These are phyloP conservation scores for Oryza glaberrima DNA, from an alignment of 176 grass and related monocot species.

Conservation along the genomic window DNA sequence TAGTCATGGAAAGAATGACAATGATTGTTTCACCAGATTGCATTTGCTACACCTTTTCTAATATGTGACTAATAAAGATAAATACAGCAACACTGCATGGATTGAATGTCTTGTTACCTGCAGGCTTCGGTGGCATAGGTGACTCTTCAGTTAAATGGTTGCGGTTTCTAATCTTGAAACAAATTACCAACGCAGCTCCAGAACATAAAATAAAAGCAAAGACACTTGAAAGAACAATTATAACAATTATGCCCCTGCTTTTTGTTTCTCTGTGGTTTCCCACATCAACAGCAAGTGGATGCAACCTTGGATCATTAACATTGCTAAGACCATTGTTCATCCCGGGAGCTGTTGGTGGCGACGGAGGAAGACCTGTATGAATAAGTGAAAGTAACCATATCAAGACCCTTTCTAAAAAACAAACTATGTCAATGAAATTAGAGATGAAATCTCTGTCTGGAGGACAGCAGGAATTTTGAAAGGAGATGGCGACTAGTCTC, in stretches of 20 bases:
- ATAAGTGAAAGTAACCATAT: slow-evolving; percentile 28
- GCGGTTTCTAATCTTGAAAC: slow-evolving; percentile 64
- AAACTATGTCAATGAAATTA: neutral
- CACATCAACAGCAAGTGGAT: slow-evolving; percentile 74
- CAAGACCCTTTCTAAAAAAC: slow-evolving; percentile 2
- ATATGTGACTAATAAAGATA: slow-evolving; percentile 7
- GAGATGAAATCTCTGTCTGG: no score
- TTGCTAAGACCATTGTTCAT: slow-evolving; percentile 64
- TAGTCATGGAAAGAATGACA: slow-evolving; percentile 26
- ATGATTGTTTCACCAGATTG: slow-evolving; percentile 19
- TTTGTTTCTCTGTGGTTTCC: slow-evolving; percentile 65
- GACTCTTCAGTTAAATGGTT: slow-evolving; percentile 51
- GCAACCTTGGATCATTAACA: slow-evolving; percentile 49
- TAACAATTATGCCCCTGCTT: slow-evolving; percentile 58
- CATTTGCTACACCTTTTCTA: slow-evolving; percentile 15
- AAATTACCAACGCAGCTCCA: slow-evolving; percentile 66
- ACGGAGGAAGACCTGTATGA: slow-evolving; percentile 77
- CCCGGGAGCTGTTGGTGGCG: slow-evolving; percentile 61
- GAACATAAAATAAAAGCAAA: slow-evolving; percentile 74
- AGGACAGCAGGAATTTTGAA: no score
- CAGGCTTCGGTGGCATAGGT: slow-evolving; percentile 52
- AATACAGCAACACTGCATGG: slow-evolving; percentile 16
- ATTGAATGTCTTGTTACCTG: slow-evolving; percentile 62
- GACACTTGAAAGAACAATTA: slow-evolving; percentile 84
- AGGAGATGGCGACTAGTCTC: no score